Conservation (phyloP, 208 protist species). For the Angomonas deanei region DNA sequence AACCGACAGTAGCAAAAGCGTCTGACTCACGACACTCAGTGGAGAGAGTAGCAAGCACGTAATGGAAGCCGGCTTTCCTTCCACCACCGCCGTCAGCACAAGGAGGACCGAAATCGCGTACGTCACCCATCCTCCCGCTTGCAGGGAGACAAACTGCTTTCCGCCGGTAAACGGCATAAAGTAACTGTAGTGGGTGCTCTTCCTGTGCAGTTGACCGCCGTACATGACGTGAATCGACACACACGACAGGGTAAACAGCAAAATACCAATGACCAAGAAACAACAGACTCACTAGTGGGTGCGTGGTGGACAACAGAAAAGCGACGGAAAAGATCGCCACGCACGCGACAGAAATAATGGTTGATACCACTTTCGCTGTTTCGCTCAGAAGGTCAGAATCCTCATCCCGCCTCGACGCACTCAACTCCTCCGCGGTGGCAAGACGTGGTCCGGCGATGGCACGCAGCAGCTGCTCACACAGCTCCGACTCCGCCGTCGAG, state of each 20-base stretch:
- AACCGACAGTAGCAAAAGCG: slow-evolving; percentile 36
- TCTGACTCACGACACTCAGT: slow-evolving; percentile 46
- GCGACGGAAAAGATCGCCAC: slow-evolving; percentile 1
- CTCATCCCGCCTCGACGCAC: too few species aligned
- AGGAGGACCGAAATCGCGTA: slow-evolving; percentile 36
- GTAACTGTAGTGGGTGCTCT: slow-evolving; percentile 31
- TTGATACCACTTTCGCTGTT: background rate
- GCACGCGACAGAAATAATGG: background rate
- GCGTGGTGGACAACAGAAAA: background rate
- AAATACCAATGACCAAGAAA: slow-evolving; percentile 38
- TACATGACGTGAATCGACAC: slow-evolving; percentile 53
- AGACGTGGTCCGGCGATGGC: background rate
- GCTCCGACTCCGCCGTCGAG: background rate
- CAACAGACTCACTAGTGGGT: slow-evolving; percentile 38
- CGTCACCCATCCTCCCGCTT: slow-evolving; percentile 50
- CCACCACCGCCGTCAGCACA: slow-evolving; percentile 33
- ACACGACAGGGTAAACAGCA: slow-evolving; percentile 66
- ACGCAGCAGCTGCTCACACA: background rate
- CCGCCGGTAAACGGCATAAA: slow-evolving; percentile 80
- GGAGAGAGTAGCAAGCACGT: slow-evolving; percentile 29
- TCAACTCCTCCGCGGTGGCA: background rate
- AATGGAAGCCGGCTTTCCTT: slow-evolving; percentile 27
- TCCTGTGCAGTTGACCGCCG: slow-evolving; percentile 44
- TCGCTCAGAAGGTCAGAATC: background rate
- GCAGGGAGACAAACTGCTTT: slow-evolving; percentile 37